These are phyloP conservation scores for Pseudogymnoascus sp. DNA, from an alignment of 2,329 filamentous ascomycete species.

Conservation along the genomic window DNA sequence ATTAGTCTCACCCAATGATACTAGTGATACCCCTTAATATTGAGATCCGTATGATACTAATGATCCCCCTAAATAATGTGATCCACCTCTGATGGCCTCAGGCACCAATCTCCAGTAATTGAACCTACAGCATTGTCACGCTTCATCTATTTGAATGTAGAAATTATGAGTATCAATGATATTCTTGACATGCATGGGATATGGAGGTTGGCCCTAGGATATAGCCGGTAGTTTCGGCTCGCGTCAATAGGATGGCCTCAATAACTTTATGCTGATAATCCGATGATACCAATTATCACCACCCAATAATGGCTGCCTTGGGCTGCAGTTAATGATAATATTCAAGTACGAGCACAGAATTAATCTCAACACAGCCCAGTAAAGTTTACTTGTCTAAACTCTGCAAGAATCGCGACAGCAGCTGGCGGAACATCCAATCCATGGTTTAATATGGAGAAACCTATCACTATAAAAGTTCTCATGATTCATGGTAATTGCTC, in stretches of 20 bases:
- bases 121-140: not conserved
- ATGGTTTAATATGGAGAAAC: not conserved
- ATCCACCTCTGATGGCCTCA: not conserved
- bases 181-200: no score
- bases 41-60: not conserved
- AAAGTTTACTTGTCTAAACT: not conserved
- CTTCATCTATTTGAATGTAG: no score
- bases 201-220: not conserved
- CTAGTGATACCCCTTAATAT: not conserved
- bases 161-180: no score
- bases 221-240: not conserved
- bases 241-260: not conserved
- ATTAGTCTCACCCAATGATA: not conserved
- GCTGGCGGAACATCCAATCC: not conserved
- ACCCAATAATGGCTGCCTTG: not conserved
- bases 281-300: not conserved
- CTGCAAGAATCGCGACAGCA: not conserved
- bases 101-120: not conserved
- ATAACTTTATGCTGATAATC: not conserved
- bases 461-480: not conserved
- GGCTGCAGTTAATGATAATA: not conserved
- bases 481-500: not conserved
- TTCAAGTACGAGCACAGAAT: not conserved
- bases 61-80: not conserved
- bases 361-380: not conserved